Evolutionary conservation across 768 basidiomycete species (phyloP), one percentile per base, ranked within the genome.

Genomic region (Phanerochaete sordida): DNA sequence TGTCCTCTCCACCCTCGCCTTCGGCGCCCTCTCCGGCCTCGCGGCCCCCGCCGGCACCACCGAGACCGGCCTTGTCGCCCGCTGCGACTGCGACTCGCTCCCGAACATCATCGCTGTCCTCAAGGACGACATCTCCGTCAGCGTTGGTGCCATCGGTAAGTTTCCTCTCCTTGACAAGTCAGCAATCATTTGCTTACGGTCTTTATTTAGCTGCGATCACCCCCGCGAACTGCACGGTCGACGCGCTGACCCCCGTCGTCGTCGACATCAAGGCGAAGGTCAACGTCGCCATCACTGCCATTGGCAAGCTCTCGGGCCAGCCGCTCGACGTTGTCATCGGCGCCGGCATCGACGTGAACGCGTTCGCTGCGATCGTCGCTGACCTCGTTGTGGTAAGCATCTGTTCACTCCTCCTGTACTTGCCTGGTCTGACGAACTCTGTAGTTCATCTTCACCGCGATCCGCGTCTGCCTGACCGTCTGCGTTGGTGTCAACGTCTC

Each of bases 371-470:
- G 33, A 44, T 72, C 45, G 55, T 77, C 56, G 68, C 61, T 21
- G 56, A 13, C 27, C 59, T 69, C 24, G 9, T 74, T 6, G 52
- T 43, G 19, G 72, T 75, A 43, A 45, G 56, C 65, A 2, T n/a
- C 1, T 21, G 4, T 24, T 21, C n/a, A 21, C 47, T n/a, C 12
- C 0, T 23, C 5, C 2, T 39, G 9, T 33, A 4, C 2, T 50
- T 58, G 7, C 62, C 7, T n/a, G 43, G 28, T 19, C 24, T 37
- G 24, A 44, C 3, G 9, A 45, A n/a, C 1, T 44, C 12, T 47
- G 5, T 44, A 75, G 73, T 28, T 67, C 11, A 45, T 74, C 59
- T 66, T 77, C 62, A 52, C 39, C 23, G 72, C 70, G 16, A 56
- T 71, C 52, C 62, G 66, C 4, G 51, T 57, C 21, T 61, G 72